Conservation (phyloP, 1,284 basidiomycete species). For the Psilocybe mexicana region DNA sequence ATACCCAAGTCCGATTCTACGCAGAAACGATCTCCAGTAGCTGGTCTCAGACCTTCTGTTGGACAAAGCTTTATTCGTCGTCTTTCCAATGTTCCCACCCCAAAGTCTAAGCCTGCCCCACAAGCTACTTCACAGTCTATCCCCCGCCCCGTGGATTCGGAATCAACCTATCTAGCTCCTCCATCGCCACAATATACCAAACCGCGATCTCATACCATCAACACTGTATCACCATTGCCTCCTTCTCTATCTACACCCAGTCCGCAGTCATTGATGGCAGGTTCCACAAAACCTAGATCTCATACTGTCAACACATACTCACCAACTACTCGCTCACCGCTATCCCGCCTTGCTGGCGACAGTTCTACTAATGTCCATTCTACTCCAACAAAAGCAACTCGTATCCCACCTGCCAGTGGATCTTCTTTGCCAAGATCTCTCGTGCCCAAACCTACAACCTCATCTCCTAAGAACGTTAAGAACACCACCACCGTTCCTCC, state of each 20-base stretch:
- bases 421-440: background rate
- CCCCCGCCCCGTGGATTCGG: background rate
- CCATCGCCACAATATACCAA: constrained; percentile 9
- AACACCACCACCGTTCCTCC: constrained; percentile 4
- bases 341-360: constrained; percentile 19
- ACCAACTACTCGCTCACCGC: constrained; percentile 19
- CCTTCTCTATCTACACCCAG: constrained; percentile 11
- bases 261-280: constrained; percentile 8
- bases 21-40: background rate
- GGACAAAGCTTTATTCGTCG: background rate
- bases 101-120: background rate
- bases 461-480: background rate
- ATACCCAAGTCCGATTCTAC: background rate
- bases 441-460: background rate
- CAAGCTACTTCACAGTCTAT: background rate
- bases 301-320: constrained; percentile 20
- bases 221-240: constrained; percentile 7
- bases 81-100: background rate
- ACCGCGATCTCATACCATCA: constrained; percentile 8
- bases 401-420: background rate
- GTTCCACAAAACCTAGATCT: constrained; percentile 9
- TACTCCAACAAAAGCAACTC: background rate
- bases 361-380: constrained; percentile 1
- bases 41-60: background rate
- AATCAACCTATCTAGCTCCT: background rate